Percentiles rank a stretch among this genome's conserved stretches.
These are phyloP conservation scores for Hyaloperonospora brassicae DNA, from an alignment of 352 stramenopile genomes.

Conservation along the genomic window DNA sequence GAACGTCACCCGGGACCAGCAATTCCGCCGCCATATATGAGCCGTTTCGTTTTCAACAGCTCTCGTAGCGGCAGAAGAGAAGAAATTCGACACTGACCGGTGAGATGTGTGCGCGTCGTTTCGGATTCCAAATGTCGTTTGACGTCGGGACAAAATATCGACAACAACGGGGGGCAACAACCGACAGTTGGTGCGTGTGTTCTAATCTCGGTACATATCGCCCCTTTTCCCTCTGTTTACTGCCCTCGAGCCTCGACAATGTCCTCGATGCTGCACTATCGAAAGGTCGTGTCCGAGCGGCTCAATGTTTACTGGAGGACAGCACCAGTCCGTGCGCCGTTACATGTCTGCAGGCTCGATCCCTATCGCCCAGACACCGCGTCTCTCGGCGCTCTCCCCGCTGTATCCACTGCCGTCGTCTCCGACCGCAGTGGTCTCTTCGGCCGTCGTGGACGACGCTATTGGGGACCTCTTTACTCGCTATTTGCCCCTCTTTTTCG, in stretches of 20 bases:
- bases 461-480: conserved; percentile 40
- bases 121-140: not conserved
- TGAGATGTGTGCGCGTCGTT: not conserved
- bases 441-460: conserved; percentile 34
- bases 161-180: no score
- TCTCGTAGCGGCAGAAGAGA: not conserved
- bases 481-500: conserved; percentile 51
- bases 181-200: no score
- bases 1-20: conserved; percentile 36
- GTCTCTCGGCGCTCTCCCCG: conserved; percentile 34
- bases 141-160: not conserved
- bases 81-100: no score
- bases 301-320: conserved; percentile 13
- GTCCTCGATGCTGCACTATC: not conserved
- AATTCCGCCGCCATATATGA: conserved; percentile 10
- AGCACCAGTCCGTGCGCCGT: conserved; percentile 14
- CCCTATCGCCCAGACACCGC: conserved; percentile 38
- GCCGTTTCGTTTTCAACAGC: not conserved
- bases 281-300: conserved; percentile 19
- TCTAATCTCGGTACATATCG: not conserved
- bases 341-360: conserved; percentile 38
- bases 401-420: conserved; percentile 31
- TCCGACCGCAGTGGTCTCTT: conserved; percentile 15
- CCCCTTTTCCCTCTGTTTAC: not conserved
- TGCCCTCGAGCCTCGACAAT: not conserved